A percentile compares a stretch with the other conserved stretches of the same genome.
phyloP scores from a whole-genome alignment of 2,329 filamentous ascomycete species.

The Seiridium unicorne region DNA sequence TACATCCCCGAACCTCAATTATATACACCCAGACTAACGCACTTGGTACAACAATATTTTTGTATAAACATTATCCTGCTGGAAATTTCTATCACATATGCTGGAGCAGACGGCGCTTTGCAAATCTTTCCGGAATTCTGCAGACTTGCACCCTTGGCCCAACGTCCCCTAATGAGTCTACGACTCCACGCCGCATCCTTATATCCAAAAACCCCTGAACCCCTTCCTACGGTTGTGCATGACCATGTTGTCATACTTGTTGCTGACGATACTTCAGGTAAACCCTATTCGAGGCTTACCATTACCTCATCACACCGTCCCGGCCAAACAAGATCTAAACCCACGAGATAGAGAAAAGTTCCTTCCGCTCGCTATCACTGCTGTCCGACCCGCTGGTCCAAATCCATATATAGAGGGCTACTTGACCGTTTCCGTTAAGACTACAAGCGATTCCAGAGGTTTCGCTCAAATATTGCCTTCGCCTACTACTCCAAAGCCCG shows the following conservation, averaged over 20 bases:
- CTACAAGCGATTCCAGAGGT: slow-evolving; percentile 25
- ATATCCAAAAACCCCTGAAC: background rate
- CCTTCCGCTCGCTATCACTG: slow-evolving; percentile 8
- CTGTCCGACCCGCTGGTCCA: background rate
- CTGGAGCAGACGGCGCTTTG: too few relatives aligned
- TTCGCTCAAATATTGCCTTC: slow-evolving; percentile 32
- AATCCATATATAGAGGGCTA: slow-evolving; percentile 20
- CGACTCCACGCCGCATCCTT: background rate
- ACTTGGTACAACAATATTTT: background rate
- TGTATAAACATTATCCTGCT: too few relatives aligned
- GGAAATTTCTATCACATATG: too few relatives aligned
- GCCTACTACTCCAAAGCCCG: slow-evolving; percentile 21
- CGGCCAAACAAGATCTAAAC: background rate
- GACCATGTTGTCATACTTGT: slow-evolving; percentile 21
- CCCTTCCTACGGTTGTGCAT: background rate
- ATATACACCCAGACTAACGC: background rate
- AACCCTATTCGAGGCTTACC: slow-evolving; percentile 17
- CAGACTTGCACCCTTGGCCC: too few relatives aligned
- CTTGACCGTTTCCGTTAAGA: slow-evolving; percentile 27
- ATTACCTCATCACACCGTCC: slow-evolving; percentile 8
- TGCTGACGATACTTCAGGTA: slow-evolving; percentile 27
- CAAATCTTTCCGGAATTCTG: too few relatives aligned
- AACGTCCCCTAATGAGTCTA: background rate
- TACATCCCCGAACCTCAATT: background rate
- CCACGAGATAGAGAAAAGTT: slow-evolving; percentile 12